Base-by-base conservation (phyloP, 768 basidiomycete genomes). In the Tylopilus felleus region DNA sequence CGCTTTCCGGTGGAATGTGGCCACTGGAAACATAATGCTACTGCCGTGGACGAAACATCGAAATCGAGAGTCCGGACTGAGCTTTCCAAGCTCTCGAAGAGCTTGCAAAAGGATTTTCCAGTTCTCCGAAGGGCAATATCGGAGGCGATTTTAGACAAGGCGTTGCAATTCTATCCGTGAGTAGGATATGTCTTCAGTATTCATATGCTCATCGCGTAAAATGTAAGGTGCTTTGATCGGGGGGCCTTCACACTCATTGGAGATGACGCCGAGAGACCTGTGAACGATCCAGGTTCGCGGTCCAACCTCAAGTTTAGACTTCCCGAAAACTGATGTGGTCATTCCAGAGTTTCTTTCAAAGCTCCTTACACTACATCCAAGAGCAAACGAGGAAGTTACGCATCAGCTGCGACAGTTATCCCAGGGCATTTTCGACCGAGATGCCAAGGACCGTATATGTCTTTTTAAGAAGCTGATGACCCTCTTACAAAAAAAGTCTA, bases 131-230 rank as follows among this genome's bases (percentile, higher is more conserved):
- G 60, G 36, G 56, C 64, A 16, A 2, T 71, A 46, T 62, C 61
- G 5, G 66, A 69, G 27, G 63, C 57, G 4, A 49, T 68, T 40
- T 12, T 75, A 12, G 62, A 68, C 9, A 46, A 58, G 13, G 51
- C 63, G 10, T 16, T 57, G 19, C 29, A 16, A 16, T 4, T 54
- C 3, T 75, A 66, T 56, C 66, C 66, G 66, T 67, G 51, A 50
- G 66, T 51, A 5, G 0, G 13, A 12, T 0, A n/a, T 4, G 42
- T 22, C 2, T 9, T 22, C 1, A 17, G 25, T 14, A 36, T 27
- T 47, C 19, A 8, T 51, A 7, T n/a, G 28, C 49, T 53, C 8
- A 52, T 12, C 16, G 1, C 5, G 1, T 12, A 8, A 19, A 21
- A 31, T 17, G 1, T 29, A 6, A 68, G 66, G 5, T 53, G 48